Evolutionary conservation across 768 basidiomycete genomes (phyloP).

Genomic region (Trichaptum fuscoviolaceum): DNA sequence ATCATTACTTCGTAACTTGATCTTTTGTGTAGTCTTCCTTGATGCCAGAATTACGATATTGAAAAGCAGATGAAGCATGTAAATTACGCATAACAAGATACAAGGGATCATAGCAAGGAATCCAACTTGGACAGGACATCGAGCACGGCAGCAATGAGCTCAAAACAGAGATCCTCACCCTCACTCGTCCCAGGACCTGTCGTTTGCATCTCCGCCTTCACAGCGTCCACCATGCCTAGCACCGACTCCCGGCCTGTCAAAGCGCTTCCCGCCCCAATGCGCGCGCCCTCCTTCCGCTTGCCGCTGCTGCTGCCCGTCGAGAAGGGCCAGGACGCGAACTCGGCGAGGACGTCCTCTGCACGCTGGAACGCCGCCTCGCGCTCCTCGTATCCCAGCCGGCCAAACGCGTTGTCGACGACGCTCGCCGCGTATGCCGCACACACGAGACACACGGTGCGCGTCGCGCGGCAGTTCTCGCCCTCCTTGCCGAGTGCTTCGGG

Average conservation of each 20-base stretch:
- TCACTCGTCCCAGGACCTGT: slow-evolving; percentile 34
- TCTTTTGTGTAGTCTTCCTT: too few species aligned
- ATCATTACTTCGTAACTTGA: too few species aligned
- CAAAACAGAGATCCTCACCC: slow-evolving; percentile 76
- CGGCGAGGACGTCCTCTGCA: slow-evolving; percentile 90
- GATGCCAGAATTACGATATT: too few species aligned
- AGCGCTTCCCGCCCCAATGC: slow-evolving; percentile 54
- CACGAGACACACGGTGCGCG: slow-evolving; percentile 79
- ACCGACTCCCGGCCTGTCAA: slow-evolving; percentile 58
- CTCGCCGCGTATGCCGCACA: slow-evolving; percentile 93
- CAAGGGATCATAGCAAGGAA: slow-evolving; percentile 54
- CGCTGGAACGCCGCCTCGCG: slow-evolving; percentile 89
- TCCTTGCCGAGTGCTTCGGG: slow-evolving; percentile 69
- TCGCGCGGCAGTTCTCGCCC: slow-evolving; percentile 72
- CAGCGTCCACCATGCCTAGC: slow-evolving; percentile 69
- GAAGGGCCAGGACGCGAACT: slow-evolving; percentile 90
- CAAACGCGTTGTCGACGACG: slow-evolving; percentile 92
- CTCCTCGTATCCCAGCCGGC: slow-evolving; percentile 84
- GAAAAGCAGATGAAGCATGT: too few species aligned
- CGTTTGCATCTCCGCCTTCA: slow-evolving; percentile 57
- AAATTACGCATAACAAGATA: too few species aligned
- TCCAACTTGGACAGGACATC: slow-evolving; percentile 93
- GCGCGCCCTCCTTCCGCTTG: slow-evolving; percentile 29
- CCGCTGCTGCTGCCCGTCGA: slow-evolving; percentile 31
- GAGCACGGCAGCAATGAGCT: slow-evolving; percentile 87